Percentiles rank a stretch among this genome's conserved stretches.
These are phyloP conservation scores for Nematocida parisii DNA, from an alignment of 371 early-diverging fungal genomes.

Conservation along the genomic window DNA sequence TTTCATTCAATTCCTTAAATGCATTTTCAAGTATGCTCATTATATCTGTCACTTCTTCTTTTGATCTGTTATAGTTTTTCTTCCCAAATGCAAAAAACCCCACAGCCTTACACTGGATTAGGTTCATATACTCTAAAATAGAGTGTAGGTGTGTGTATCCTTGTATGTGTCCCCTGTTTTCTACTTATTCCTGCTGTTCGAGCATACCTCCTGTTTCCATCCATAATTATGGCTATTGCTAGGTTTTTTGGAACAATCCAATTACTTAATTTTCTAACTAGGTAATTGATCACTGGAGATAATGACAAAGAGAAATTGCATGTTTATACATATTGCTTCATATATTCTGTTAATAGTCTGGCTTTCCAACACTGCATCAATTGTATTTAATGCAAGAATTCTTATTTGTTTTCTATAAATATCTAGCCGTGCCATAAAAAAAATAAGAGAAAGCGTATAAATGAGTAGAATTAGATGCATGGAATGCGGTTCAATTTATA, in stretches of 20 bases:
- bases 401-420: not conserved
- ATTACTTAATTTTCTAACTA: constrained; percentile 3
- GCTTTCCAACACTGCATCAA: constrained; percentile 16
- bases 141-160: constrained; percentile 67
- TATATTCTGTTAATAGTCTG: not conserved
- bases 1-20: constrained; percentile 69
- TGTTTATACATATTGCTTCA: constrained; percentile 1
- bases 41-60: constrained; percentile 78
- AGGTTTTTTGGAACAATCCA: constrained; percentile 6
- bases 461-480: constrained; percentile 7
- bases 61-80: constrained; percentile 86
- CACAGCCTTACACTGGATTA: constrained; percentile 79
- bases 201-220: constrained; percentile 91
- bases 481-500: constrained; percentile 10
- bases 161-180: constrained; percentile 18
- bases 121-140: constrained; percentile 80
- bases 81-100: constrained; percentile 94
- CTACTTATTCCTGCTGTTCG: constrained; percentile 47
- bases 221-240: constrained; percentile 82
- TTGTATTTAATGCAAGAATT: not conserved
- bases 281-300: not conserved
- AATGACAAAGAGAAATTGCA: not conserved
- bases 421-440: not conserved
- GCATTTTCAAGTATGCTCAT: constrained; percentile 79
- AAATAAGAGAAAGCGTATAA: not conserved